Evolutionary conservation across 345 rosid species (phyloP), one percentile per base, ranked within the genome.

Genomic region (Populus tremula): DNA sequence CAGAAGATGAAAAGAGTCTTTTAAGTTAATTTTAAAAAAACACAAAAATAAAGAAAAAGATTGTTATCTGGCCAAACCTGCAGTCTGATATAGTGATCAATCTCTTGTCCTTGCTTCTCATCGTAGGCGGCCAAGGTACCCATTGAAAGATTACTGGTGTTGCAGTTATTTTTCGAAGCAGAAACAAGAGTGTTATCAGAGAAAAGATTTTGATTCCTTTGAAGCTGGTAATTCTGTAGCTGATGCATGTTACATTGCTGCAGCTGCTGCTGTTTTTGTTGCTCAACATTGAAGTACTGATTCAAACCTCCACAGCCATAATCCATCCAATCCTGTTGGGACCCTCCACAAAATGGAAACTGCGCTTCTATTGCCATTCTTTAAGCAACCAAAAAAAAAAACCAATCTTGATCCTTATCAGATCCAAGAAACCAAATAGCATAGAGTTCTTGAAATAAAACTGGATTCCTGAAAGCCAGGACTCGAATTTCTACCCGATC

Each of bases 291-390:
- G 7, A 75, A 69, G 45, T 36, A 63, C 16, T 64, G 65, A 25
- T 71, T 69, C 43, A 74, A 76, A 7, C 53, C 78, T 10, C 79
- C 84, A 61, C 82, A 70, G 7, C 83, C 88, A 72, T 85, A 85
- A 66, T 82, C 88, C 66, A 82, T 75, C 85, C 74, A 79, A 79
- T 87, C 90, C 29, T 87, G 89, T 1, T 87, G 89, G 2, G 84
- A 83, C 5, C 82, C 90, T 5, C 82, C 90, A 31, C 75, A 84
- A 29, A 78, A 74, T 1, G 90, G 87, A 68, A 87, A 72, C 91
- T 87, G 91, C 17, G 97, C 91, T 82, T 88, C 89, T 43, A 94
- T 83, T 9, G 98, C 98, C 98, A 89, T 91, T 39, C 17, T 21
- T 65, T 17, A 5, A 16, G 56, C 2, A 74, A 23, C 63, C 71